phyloP scores from a whole-genome alignment of 345 rosid genomes.

The Atalantia buxifolia region DNA sequence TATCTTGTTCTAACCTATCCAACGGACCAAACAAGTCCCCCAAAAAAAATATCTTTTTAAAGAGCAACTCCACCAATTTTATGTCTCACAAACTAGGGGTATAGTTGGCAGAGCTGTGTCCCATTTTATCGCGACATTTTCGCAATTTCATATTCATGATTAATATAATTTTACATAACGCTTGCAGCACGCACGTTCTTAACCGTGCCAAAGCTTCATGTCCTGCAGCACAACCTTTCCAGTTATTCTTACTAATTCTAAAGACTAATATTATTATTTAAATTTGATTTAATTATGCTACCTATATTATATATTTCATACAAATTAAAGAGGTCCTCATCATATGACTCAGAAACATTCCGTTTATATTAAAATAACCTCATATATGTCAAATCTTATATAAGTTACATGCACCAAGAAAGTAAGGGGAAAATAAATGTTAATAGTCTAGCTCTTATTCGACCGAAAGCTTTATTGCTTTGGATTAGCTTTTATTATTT shows the following conservation, averaged over 20 bases:
- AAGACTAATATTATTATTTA: too few relatives aligned
- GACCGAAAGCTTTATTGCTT: accelerated
- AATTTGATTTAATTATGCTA: too few relatives aligned
- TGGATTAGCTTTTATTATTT: neutral
- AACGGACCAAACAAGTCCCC: too few relatives aligned
- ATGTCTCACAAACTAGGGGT: too few relatives aligned
- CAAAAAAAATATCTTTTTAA: too few relatives aligned
- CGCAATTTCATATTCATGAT: neutral
- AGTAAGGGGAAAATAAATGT: too few relatives aligned
- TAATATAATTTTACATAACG: neutral
- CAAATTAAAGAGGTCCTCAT: neutral
- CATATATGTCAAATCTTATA: neutral
- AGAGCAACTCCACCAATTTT: too few relatives aligned
- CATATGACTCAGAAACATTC: neutral
- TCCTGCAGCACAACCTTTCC: neutral
- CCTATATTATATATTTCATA: too few relatives aligned
- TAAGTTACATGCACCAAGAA: too few relatives aligned
- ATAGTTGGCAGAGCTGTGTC: constrained; percentile 1
- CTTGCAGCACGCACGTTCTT: constrained; percentile 1
- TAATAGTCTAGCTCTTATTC: too few relatives aligned
- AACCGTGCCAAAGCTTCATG: neutral
- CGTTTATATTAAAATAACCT: neutral
- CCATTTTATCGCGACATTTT: constrained; percentile 7
- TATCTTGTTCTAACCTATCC: too few relatives aligned
- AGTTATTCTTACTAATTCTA: too few relatives aligned